These are phyloP conservation scores for Albifimbria verrucaria DNA, from an alignment of 2,329 filamentous ascomycete genomes.

Conservation along the genomic window DNA sequence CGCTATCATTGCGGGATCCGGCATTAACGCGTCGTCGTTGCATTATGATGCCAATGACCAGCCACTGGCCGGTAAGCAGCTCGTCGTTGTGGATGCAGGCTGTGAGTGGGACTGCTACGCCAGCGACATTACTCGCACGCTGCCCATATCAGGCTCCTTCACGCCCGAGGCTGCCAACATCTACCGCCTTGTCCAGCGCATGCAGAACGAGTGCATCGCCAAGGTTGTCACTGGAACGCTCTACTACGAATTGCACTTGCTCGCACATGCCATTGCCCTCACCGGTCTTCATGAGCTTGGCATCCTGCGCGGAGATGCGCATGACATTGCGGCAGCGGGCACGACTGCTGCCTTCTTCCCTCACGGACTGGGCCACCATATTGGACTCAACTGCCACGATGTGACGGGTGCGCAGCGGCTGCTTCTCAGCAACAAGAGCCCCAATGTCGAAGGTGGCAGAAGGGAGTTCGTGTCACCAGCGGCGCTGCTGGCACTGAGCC, in stretches of 20 bases:
- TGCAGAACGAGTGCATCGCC: constrained; percentile 74
- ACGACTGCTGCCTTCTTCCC: constrained; percentile 63
- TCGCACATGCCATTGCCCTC: constrained; percentile 70
- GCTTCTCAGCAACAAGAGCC: constrained; percentile 20
- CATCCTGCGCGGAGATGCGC: constrained; percentile 62
- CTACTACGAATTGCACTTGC: constrained; percentile 70
- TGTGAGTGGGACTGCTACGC: constrained; percentile 84
- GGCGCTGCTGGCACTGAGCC: constrained; percentile 26
- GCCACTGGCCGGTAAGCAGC: constrained; percentile 63
- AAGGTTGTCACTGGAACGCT: constrained; percentile 65
- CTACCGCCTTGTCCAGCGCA: constrained; percentile 73
- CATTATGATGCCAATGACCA: constrained; percentile 85
- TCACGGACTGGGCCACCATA: constrained; percentile 62
- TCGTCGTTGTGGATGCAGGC: constrained; percentile 83
- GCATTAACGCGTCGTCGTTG: constrained; percentile 76
- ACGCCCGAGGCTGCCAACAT: constrained; percentile 66
- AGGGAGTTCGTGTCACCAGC: constrained; percentile 36
- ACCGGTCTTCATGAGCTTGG: constrained; percentile 68
- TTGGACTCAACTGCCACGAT: constrained; percentile 65
- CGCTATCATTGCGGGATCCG: constrained; percentile 81
- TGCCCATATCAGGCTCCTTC: constrained; percentile 72
- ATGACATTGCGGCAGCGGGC: constrained; percentile 51
- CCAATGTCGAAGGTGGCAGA: constrained; percentile 34
- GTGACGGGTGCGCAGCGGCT: constrained; percentile 41
- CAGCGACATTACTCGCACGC: constrained; percentile 83